phyloP scores from a whole-genome alignment of 1,284 basidiomycete species.

The Papiliotrema nemorosa region DNA sequence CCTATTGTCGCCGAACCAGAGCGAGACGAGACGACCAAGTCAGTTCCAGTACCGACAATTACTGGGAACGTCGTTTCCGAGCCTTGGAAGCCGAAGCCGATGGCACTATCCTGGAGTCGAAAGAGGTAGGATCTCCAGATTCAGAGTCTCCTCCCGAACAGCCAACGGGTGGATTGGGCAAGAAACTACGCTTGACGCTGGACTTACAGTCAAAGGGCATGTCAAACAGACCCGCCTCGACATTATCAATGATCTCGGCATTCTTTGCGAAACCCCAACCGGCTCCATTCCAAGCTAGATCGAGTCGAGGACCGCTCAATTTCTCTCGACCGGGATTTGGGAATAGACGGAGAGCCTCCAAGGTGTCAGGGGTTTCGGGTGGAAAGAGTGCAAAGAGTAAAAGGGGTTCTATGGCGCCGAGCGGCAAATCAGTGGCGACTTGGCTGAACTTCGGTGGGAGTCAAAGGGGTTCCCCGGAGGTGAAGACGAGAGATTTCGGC shows the following conservation, averaged over 20 bases:
- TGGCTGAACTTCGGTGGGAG: neutral
- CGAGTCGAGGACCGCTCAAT: neutral
- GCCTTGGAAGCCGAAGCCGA: slow-evolving; percentile 3
- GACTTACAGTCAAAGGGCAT: slow-evolving; percentile 2
- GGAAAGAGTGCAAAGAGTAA: neutral
- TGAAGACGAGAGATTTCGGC: neutral
- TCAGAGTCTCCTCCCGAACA: neutral
- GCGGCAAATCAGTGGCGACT: neutral
- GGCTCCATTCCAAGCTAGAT: neutral
- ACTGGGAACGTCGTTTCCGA: slow-evolving; percentile 11
- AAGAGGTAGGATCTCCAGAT: neutral
- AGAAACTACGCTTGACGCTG: slow-evolving; percentile 5
- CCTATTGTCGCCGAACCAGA: neutral
- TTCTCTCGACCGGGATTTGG: slow-evolving; percentile 6
- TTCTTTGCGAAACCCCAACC: slow-evolving; percentile 7
- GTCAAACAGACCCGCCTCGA: slow-evolving; percentile 1
- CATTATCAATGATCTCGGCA: slow-evolving; percentile 3
- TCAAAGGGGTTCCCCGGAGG: neutral
- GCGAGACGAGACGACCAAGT: neutral
- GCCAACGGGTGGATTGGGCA: neutral
- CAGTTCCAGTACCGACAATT: neutral
- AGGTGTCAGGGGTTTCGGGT: neutral
- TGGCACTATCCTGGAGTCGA: neutral
- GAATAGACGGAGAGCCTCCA: neutral
- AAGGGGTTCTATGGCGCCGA: neutral